These are phyloP conservation scores for Lasiosphaeris hirsuta DNA, from an alignment of 495 filamentous ascomycete genomes.

Conservation along the genomic window DNA sequence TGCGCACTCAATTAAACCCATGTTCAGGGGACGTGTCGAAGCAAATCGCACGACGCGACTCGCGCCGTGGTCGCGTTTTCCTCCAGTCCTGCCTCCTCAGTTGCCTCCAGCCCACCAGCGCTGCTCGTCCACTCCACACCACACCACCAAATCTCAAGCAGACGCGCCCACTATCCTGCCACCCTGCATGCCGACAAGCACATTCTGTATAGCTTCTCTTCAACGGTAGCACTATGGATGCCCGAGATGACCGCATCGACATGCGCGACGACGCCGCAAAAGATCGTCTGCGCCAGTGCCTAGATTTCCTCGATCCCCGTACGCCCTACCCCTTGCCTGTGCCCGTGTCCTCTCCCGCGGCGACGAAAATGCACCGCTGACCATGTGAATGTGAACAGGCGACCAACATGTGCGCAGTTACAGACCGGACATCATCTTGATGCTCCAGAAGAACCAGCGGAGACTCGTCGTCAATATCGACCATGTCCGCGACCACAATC, in stretches of 20 bases:
- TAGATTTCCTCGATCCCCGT: conserved; percentile 87
- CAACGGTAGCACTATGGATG: conserved; percentile 56
- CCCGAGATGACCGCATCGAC: conserved; percentile 47
- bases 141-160: conserved; percentile 12
- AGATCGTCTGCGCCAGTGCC: conserved; percentile 74
- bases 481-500: conserved; percentile 85
- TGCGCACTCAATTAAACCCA: conserved; percentile 32
- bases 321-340: conserved; percentile 29
- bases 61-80: conserved; percentile 28
- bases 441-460: conserved; percentile 83
- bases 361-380: conserved; percentile 5
- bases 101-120: conserved; percentile 3
- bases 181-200: neutral
- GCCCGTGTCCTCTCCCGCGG: neutral
- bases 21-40: conserved; percentile 16
- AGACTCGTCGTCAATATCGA: conserved; percentile 85
- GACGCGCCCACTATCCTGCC: neutral
- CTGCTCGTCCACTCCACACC: neutral
- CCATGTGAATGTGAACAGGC: conserved; percentile 35
- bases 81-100: neutral
- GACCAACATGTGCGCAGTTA: conserved; percentile 66
- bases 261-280: conserved; percentile 71
- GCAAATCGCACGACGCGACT: conserved; percentile 19
- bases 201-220: neutral
- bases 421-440: conserved; percentile 81